Percentiles rank a stretch among this genome's conserved stretches.
Conservation (phyloP, 164 flowering plant species). For the grape (Vitis vinifera) region ASM3070453v1 NC_081823.1:5010501-5011000, state of each 20-base stretch:
- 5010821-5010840: slow-evolving; percentile 92
- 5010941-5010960: slow-evolving; percentile 66
- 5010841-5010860: slow-evolving; percentile 89
- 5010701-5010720: no score
- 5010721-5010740: no score
- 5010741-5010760: no score
- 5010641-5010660: slow-evolving; percentile 93
- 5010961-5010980: slow-evolving; percentile 90
- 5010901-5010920: slow-evolving; percentile 79
- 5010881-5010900: slow-evolving; percentile 96
- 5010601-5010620: slow-evolving; percentile 66
- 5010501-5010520: slow-evolving; percentile 89
- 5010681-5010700: no score
- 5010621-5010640: slow-evolving; percentile 88
- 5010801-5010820: slow-evolving; percentile 97
- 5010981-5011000: slow-evolving; percentile 84
- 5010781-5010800: slow-evolving; percentile 90
- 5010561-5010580: slow-evolving; percentile 33
- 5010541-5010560: slow-evolving; percentile 65
- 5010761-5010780: slow-evolving; percentile 80
- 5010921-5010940: slow-evolving; percentile 67
- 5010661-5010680: slow-evolving; percentile 97
- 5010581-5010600: slow-evolving; percentile 63
- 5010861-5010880: slow-evolving; percentile 92
- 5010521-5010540: slow-evolving; percentile 92